Percentiles rank a stretch among this genome's conserved stretches.
Evolutionary conservation across 2,329 filamentous ascomycete species (phyloP).

Genomic region (Exophiala sp.): DNA sequence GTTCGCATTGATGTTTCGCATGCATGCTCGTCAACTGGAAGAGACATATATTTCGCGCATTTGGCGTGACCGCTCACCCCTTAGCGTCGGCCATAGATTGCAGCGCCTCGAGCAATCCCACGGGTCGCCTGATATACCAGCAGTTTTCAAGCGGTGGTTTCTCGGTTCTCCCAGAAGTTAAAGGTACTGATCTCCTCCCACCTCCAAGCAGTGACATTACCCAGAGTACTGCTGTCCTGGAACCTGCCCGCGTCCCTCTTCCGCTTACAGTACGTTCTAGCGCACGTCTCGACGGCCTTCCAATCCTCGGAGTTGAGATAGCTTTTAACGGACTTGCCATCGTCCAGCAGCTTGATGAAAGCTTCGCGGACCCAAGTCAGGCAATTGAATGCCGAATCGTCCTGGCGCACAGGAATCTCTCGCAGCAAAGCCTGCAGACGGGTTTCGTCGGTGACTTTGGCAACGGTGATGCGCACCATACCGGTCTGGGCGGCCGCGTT

Average conservation of each 20-base stretch:
- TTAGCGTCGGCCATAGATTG: too few relatives aligned
- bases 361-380: conserved; percentile 27
- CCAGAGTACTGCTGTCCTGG: conserved; percentile 3
- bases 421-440: conserved; percentile 22
- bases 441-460: conserved; percentile 26
- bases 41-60: too few relatives aligned
- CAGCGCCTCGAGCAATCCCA: too few relatives aligned
- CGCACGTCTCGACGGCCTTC: conserved; percentile 23
- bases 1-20: too few relatives aligned
- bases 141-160: conserved; percentile 21
- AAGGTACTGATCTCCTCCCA: conserved; percentile 25
- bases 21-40: too few relatives aligned
- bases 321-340: conserved; percentile 19
- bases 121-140: too few relatives aligned
- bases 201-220: conserved; percentile 14
- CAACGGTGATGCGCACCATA: conserved; percentile 23
- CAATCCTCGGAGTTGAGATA: conserved; percentile 26
- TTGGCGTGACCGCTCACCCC: too few relatives aligned
- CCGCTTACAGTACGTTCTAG: conserved; percentile 26
- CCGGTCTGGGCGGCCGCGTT: conserved; percentile 14
- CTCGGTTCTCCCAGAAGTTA: conserved; percentile 29
- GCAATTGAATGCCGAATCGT: conserved; percentile 24
- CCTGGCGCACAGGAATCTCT: conserved; percentile 8
- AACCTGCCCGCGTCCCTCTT: conserved; percentile 25
- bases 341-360: conserved; percentile 19